Evolutionary conservation across 257 asterid species (phyloP).

Genomic region (Plectranthus barbatus): DNA sequence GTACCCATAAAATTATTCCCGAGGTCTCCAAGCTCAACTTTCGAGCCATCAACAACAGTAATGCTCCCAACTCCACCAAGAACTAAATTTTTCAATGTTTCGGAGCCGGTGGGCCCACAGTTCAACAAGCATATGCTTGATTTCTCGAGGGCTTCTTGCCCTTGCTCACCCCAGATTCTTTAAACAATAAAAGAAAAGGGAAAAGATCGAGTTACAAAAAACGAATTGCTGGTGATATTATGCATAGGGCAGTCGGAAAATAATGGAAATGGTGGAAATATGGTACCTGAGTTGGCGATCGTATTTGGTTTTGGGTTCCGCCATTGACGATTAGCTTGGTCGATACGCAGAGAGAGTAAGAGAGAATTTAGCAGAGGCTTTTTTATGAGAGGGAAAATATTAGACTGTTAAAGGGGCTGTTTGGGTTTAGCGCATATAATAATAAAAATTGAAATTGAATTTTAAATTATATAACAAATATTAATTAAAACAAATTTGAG

Average conservation of each 20-base stretch:
- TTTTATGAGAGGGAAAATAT: conserved; percentile 10
- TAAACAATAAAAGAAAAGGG: background rate
- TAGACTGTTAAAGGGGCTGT: background rate
- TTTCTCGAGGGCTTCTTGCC: conserved; percentile 94
- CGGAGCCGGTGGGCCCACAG: conserved; percentile 98
- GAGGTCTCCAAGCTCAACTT: conserved; percentile 87
- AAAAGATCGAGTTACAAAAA: background rate
- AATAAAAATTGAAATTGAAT: no score
- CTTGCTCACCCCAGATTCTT: conserved; percentile 99
- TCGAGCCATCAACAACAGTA: conserved; percentile 89
- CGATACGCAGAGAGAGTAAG: conserved; percentile 24
- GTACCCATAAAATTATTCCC: conserved; percentile 93
- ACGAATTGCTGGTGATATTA: background rate
- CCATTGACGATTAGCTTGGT: conserved; percentile 57
- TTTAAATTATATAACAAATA: no score
- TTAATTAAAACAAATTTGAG: no score
- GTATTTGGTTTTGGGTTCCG: conserved; percentile 84
- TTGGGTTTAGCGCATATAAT: background rate
- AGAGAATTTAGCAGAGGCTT: conserved; percentile 4
- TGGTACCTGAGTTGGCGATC: conserved; percentile 96
- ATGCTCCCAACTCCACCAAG: conserved; percentile 98
- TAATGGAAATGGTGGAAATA: background rate
- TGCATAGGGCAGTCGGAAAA: background rate
- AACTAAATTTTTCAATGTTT: conserved; percentile 83
- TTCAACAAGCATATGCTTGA: conserved; percentile 89